Evolutionary conservation across 2,329 filamentous ascomycete species (phyloP).

Genomic region (Paecilomyces sp.): DNA sequence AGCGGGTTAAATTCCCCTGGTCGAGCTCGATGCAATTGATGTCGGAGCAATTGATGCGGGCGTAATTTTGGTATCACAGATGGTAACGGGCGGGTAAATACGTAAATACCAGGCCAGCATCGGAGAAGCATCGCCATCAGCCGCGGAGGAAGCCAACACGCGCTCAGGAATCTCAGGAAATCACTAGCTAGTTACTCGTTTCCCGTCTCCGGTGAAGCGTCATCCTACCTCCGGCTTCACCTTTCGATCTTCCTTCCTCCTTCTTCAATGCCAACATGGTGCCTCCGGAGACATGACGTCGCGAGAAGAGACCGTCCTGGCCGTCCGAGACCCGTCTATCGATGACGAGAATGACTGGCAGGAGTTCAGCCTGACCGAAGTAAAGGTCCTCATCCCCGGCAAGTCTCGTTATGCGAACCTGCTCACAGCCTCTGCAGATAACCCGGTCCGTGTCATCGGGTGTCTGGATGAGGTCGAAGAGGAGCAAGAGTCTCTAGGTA

Average conservation of each 20-base stretch:
- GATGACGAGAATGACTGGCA: constrained; percentile 52
- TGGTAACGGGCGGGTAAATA: background rate
- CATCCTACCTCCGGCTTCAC: constrained; percentile 2
- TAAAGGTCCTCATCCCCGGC: constrained; percentile 43
- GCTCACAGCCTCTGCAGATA: constrained; percentile 47
- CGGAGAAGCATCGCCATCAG: background rate
- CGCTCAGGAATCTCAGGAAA: background rate
- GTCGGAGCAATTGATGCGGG: background rate
- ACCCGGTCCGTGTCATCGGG: constrained; percentile 50
- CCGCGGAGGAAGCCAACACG: background rate
- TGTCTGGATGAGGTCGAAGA: constrained; percentile 40
- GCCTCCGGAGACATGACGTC: constrained; percentile 33
- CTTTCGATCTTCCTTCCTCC: constrained; percentile 1
- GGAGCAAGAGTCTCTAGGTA: constrained; percentile 36
- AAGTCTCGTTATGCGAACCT: constrained; percentile 47
- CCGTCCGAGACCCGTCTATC: constrained; percentile 36
- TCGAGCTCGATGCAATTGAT: background rate
- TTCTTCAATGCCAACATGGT: constrained; percentile 21
- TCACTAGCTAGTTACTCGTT: background rate
- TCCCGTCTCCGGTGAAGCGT: background rate
- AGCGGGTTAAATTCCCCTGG: background rate
- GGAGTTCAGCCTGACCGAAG: constrained; percentile 51
- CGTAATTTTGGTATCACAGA: background rate
- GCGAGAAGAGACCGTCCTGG: constrained; percentile 40
- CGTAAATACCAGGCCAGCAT: background rate